Evolutionary conservation across 345 rosid genomes (phyloP), one percentile per base, ranked within the genome.

Genomic region (Dimocarpus longan): DNA sequence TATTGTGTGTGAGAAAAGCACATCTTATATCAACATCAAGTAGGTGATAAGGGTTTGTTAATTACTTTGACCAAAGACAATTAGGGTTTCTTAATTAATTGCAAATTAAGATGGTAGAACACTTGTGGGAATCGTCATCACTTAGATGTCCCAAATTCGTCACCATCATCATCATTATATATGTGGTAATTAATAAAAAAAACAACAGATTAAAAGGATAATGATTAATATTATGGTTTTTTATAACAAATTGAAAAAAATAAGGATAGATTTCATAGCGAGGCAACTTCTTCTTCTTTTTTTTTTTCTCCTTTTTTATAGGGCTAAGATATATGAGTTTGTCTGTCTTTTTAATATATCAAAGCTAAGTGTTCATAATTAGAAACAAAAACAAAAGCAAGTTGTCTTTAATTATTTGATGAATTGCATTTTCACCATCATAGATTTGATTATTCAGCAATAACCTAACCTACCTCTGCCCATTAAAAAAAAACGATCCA

Each of bases 91-190:
- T 56, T 69, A 54, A 57, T 66, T 54, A 54, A 54, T 54, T 54
- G 18, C 59, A 54, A 54, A 54, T 54, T 54, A 26, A 43, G 57
- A 54, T 26, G 63, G 57, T 66, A 52, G 22, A 9, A 32, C 8
- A 60, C 81, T 57, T 46, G 65, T 82, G 84, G 82, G 70, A 15
- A n/a, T 28, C 69, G 78, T 81, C 83, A 79, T 74, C 74, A 39
- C 21, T 74, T 70, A 3, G 46, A 40, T 54, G n/a, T 11, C 46
- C 8, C 16, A 46, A 4, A 15, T 64, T 19, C 44, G 12, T 65
- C 70, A 46, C 28, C 63, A 32, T 21, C 32, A 37, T 44, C 32
- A 44, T 69, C 57, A 21, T 44, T 44, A 10, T 16, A 54, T 2
- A 54, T 22, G 26, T 69, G 19, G 19, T 44, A 69, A 69, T 22